phyloP scores from a whole-genome alignment of 2,329 filamentous ascomycete genomes.

The Trichoderma sp. region DNA sequence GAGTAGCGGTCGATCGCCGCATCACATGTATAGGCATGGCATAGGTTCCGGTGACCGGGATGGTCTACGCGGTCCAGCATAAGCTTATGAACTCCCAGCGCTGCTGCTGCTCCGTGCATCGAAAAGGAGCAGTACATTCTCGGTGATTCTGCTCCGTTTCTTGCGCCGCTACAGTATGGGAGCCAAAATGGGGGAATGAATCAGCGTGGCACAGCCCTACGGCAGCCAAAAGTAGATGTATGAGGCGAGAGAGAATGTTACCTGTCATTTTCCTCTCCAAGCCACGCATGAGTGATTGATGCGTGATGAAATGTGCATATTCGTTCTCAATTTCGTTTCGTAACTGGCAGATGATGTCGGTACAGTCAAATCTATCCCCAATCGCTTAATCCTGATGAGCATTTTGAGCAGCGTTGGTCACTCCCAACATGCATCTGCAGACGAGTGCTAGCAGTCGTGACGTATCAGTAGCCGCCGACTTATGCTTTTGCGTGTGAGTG shows the following conservation, averaged over 20 bases:
- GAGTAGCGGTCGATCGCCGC: constrained; percentile 1
- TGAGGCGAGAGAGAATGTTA: not conserved
- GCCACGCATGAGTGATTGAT: not conserved
- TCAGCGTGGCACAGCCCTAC: constrained; percentile 15
- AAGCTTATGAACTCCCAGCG: constrained; percentile 5
- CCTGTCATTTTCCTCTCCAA: constrained; percentile 3
- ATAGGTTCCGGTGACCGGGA: not conserved
- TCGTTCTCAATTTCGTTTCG: not conserved
- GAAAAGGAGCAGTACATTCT: not conserved
- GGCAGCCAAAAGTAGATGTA: not conserved
- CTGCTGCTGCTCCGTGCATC: constrained; percentile 13
- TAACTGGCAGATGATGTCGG: not conserved
- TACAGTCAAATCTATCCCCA: not conserved
- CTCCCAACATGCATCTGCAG: not conserved
- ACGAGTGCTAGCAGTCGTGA: not conserved
- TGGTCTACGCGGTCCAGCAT: constrained; percentile 9
- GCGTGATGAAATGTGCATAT: not conserved
- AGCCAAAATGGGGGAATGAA: not conserved
- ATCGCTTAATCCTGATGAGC: not conserved
- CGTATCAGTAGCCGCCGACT: not conserved
- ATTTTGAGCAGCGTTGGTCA: not conserved
- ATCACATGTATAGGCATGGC: not conserved
- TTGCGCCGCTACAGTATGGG: not conserved
- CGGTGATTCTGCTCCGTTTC: not conserved
- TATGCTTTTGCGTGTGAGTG: not conserved